Conservation (phyloP, 140 eudicot genomes). For the Ambrosia hybrid region DNA sequence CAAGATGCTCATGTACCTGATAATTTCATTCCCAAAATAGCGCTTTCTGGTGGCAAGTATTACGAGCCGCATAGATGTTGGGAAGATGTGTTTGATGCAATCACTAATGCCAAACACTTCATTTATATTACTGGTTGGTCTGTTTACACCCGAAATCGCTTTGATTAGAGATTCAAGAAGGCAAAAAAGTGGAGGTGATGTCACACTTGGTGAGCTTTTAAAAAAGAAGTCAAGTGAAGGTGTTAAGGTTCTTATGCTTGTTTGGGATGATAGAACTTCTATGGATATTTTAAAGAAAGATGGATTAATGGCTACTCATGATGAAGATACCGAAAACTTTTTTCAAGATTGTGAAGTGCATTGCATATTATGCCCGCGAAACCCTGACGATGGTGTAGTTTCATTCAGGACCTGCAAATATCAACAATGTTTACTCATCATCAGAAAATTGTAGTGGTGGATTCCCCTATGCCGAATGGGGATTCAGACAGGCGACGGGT, state of each 20-base stretch:
- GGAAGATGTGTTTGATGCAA: slow-evolving; percentile 85
- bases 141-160: slow-evolving; percentile 58
- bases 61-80: slow-evolving; percentile 74
- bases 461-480: slow-evolving; percentile 40
- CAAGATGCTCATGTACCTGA: slow-evolving; percentile 68
- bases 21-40: slow-evolving; percentile 62
- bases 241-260: slow-evolving; percentile 61
- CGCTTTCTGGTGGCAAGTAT: slow-evolving; percentile 53
- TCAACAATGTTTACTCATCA: slow-evolving; percentile 82
- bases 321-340: slow-evolving; percentile 57
- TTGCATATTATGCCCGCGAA: slow-evolving; percentile 63
- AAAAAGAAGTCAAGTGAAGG: slow-evolving; percentile 63
- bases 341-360: slow-evolving; percentile 53
- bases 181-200: slow-evolving; percentile 62
- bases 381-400: slow-evolving; percentile 75
- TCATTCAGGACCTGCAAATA: slow-evolving; percentile 60
- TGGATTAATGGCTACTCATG: slow-evolving; percentile 79
- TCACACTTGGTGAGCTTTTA: slow-evolving; percentile 66
- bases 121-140: slow-evolving; percentile 86
- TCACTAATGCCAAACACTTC: slow-evolving; percentile 68
- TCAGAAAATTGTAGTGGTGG: slow-evolving; percentile 56
- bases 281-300: slow-evolving; percentile 56
- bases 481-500: slow-evolving; percentile 42
- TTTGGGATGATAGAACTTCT: slow-evolving; percentile 80
- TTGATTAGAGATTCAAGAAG: slow-evolving; percentile 67